phyloP scores from a whole-genome alignment of 2,329 filamentous ascomycete species.

The Xylaria sp. region DNA sequence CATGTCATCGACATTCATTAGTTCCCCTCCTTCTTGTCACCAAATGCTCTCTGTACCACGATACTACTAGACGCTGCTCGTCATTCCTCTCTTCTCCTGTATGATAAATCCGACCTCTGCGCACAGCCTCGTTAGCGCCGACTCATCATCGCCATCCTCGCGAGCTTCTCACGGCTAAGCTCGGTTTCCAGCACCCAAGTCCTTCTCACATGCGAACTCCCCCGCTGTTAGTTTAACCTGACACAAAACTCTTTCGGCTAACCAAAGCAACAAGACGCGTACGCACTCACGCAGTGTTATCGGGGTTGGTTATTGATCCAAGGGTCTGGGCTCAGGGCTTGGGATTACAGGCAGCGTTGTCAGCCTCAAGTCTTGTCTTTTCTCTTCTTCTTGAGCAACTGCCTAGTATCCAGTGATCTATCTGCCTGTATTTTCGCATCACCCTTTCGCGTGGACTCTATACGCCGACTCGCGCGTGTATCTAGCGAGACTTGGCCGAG shows the following conservation, averaged over 20 bases:
- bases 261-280: slow-evolving; percentile 26
- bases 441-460: slow-evolving; percentile 26
- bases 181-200: slow-evolving; percentile 10
- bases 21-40: slow-evolving; percentile 9
- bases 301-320: slow-evolving; percentile 30
- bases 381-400: slow-evolving; percentile 37
- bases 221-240: slow-evolving; percentile 21
- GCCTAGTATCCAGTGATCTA: slow-evolving; percentile 17
- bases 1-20: slow-evolving; percentile 27
- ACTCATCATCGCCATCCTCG: slow-evolving; percentile 9
- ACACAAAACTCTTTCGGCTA: slow-evolving; percentile 34
- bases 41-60: slow-evolving; percentile 2
- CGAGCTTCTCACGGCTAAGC: slow-evolving; percentile 13
- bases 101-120: neutral
- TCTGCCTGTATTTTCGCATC: slow-evolving; percentile 43
- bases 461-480: slow-evolving; percentile 36
- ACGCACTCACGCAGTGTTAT: slow-evolving; percentile 5
- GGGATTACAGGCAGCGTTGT: slow-evolving; percentile 16
- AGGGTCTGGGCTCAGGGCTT: slow-evolving; percentile 36
- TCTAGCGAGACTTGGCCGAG: slow-evolving; percentile 45
- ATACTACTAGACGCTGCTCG: slow-evolving; percentile 1
- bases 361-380: slow-evolving; percentile 26
- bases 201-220: slow-evolving; percentile 21
- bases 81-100: neutral
- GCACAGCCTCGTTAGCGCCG: slow-evolving; percentile 4